phyloP scores from a whole-genome alignment of 768 basidiomycete species.

The Mycena leptocephala region DNA sequence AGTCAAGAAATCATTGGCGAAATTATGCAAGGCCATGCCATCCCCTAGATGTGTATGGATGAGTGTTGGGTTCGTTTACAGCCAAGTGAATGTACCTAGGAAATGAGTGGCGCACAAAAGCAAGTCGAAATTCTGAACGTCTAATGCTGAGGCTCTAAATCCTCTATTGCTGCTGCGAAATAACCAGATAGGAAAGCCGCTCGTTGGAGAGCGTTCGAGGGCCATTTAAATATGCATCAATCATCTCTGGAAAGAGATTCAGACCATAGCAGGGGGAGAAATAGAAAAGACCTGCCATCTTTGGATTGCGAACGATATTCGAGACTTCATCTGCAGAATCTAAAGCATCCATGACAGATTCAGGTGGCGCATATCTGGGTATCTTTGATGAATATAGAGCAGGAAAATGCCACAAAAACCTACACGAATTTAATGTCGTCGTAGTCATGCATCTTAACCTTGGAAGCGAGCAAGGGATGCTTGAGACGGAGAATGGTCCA shows the following conservation, averaged over 20 bases:
- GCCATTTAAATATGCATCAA: constrained; percentile 84
- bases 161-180: constrained; percentile 51
- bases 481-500: constrained; percentile 83
- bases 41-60: constrained; percentile 58
- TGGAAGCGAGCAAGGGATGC: constrained; percentile 82
- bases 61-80: background rate
- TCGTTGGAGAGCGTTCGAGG: constrained; percentile 79
- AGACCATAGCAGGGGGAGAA: constrained; percentile 1
- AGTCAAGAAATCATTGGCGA: constrained; percentile 85
- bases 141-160: constrained; percentile 25
- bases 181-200: constrained; percentile 76
- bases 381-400: background rate
- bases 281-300: constrained; percentile 60
- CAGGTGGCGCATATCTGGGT: constrained; percentile 64
- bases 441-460: constrained; percentile 73
- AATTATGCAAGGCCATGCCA: constrained; percentile 89
- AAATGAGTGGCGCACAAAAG: constrained; percentile 87
- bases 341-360: constrained; percentile 61
- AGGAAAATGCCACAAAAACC: constrained; percentile 41
- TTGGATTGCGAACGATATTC: constrained; percentile 68
- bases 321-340: constrained; percentile 63
- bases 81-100: constrained; percentile 54
- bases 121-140: constrained; percentile 65
- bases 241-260: constrained; percentile 61
- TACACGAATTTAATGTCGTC: constrained; percentile 80